Evolutionary conservation across 177 flowering plant genomes (phyloP).

Genomic region (Vitis hybrid): DNA sequence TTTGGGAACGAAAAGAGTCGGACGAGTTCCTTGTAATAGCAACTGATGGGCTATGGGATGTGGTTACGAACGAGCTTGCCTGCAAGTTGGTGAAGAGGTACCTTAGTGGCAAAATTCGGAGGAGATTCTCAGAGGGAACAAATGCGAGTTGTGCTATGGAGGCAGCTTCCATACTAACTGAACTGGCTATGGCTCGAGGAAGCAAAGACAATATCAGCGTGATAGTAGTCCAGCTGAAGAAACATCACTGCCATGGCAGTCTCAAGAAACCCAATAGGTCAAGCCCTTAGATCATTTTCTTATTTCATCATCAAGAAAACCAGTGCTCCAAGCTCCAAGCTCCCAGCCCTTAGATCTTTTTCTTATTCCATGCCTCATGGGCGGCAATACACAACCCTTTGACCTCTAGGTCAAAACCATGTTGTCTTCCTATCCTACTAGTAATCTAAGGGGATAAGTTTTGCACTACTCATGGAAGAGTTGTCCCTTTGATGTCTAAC

Average conservation of each 20-base stretch:
- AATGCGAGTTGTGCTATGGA: conserved; percentile 17
- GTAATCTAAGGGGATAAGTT: too few species aligned
- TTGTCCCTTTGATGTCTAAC: too few species aligned
- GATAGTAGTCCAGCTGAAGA: conserved; percentile 37
- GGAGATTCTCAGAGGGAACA: conserved; percentile 7
- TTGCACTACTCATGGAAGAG: too few species aligned
- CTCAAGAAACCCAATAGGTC: too few species aligned
- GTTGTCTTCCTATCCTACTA: too few species aligned
- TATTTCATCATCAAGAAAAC: too few species aligned
- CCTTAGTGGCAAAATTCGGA: conserved; percentile 20
- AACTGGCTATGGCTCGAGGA: conserved; percentile 57
- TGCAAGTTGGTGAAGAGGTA: conserved; percentile 44
- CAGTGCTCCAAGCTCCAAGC: too few species aligned
- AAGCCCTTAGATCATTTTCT: too few species aligned
- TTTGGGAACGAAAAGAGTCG: conserved; percentile 22
- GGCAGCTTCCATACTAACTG: conserved; percentile 48
- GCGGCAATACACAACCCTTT: too few species aligned
- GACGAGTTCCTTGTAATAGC: conserved; percentile 59
- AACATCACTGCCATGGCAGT: background rate
- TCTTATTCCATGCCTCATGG: too few species aligned
- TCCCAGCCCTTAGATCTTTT: too few species aligned
- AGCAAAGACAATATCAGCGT: conserved; percentile 63
- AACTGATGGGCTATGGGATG: conserved; percentile 67
- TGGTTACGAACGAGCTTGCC: conserved; percentile 44
- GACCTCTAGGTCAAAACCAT: too few species aligned